phyloP scores from a whole-genome alignment of 1,284 basidiomycete genomes.

The Thecaphora thlaspeos region DNA sequence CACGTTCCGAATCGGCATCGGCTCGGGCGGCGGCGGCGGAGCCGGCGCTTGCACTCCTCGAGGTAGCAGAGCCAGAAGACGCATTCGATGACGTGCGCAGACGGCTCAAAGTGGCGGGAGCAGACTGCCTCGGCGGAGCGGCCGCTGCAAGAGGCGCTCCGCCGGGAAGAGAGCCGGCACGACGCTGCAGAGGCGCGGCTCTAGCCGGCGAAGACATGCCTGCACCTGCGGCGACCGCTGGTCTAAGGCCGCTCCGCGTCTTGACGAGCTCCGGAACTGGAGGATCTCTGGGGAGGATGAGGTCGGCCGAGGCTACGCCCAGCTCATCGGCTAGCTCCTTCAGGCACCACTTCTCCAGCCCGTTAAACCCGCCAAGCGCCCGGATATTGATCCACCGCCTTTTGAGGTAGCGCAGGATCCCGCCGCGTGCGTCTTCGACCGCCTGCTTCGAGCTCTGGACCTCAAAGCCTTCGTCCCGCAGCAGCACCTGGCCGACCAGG shows the following conservation, averaged over 20 bases:
- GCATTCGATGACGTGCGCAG: constrained; percentile 4
- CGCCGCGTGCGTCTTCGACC: constrained; percentile 38
- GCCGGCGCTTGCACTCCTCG: background rate
- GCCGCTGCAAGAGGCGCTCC: background rate
- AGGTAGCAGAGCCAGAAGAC: background rate
- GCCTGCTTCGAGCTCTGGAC: constrained; percentile 12
- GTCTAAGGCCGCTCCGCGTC: constrained; percentile 3
- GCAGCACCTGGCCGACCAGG: constrained; percentile 44
- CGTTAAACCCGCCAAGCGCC: constrained; percentile 75
- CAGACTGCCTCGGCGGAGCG: constrained; percentile 2
- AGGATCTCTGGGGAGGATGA: constrained; percentile 25
- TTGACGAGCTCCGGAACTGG: background rate
- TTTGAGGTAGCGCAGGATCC: constrained; percentile 40
- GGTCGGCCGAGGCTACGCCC: constrained; percentile 33
- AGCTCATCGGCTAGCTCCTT: constrained; percentile 69
- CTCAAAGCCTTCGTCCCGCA: constrained; percentile 40
- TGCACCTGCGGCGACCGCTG: constrained; percentile 1
- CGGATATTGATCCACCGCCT: constrained; percentile 71
- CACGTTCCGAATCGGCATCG: constrained; percentile 31
- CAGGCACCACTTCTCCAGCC: constrained; percentile 77
- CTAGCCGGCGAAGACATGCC: constrained; percentile 7
- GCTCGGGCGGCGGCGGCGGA: background rate
- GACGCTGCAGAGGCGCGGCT: background rate
- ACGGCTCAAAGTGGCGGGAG: constrained; percentile 3
- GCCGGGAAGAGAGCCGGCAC: background rate